A percentile compares a stretch with the other conserved stretches of the same genome.
Conservation (phyloP, 208 protist genomes). For the Trypanosoma lewisi region DNA sequence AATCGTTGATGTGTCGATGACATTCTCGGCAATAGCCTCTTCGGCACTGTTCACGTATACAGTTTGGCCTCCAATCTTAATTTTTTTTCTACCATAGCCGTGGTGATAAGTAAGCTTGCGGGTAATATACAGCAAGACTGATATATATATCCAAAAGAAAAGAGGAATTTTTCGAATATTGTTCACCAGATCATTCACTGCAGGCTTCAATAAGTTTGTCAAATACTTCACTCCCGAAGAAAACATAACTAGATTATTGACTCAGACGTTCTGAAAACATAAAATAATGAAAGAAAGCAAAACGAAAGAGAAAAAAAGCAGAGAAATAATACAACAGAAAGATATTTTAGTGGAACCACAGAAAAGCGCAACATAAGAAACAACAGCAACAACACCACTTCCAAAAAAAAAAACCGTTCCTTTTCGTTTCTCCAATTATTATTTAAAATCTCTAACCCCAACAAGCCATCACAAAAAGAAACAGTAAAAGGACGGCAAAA, state of each 20-base stretch:
- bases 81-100: constrained; percentile 41
- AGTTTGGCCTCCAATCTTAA: constrained; percentile 36
- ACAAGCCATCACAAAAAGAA: not conserved
- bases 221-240: not conserved
- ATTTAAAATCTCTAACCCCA: not conserved
- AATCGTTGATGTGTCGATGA: constrained; percentile 74
- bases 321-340: not conserved
- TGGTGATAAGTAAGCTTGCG: constrained; percentile 43
- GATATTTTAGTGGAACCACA: no score
- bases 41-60: constrained; percentile 63
- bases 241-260: not conserved
- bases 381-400: not conserved
- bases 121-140: constrained; percentile 54
- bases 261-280: not conserved
- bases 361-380: no score
- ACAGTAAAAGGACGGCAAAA: not conserved
- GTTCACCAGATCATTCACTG: not conserved
- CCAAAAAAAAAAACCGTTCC: not conserved
- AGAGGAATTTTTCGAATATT: constrained; percentile 42
- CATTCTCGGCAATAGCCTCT: constrained; percentile 52
- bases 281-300: not conserved
- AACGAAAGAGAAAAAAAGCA: not conserved
- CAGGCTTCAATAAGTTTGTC: not conserved
- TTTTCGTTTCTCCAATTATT: not conserved
- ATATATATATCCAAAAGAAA: constrained; percentile 74